These are phyloP conservation scores for Fusarium bulbicola DNA, from an alignment of 2,329 filamentous ascomycete species.

Conservation along the genomic window DNA sequence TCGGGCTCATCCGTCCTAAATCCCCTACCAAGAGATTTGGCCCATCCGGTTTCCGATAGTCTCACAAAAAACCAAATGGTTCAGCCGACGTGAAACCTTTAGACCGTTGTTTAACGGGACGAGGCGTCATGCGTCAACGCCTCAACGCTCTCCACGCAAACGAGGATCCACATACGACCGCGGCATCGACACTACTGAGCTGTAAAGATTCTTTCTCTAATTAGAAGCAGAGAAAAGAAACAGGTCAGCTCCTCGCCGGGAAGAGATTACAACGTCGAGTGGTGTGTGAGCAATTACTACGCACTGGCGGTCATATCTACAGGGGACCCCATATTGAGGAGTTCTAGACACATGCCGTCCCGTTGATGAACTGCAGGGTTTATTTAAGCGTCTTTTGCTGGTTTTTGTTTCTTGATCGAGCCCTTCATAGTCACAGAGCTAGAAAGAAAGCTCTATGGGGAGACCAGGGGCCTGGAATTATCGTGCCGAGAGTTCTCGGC, in stretches of 20 bases:
- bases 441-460: not conserved
- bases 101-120: not conserved
- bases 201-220: not conserved
- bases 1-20: not conserved
- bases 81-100: slow-evolving; percentile 3
- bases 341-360: slow-evolving; percentile 18
- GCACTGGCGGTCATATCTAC: not conserved
- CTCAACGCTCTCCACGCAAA: slow-evolving; percentile 16
- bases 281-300: slow-evolving; percentile 2
- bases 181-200: not conserved
- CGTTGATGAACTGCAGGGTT: slow-evolving; percentile 10
- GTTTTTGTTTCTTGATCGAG: not conserved
- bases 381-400: not conserved
- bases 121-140: slow-evolving; percentile 25
- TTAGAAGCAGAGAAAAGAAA: not conserved
- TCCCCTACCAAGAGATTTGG: slow-evolving; percentile 11
- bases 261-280: slow-evolving; percentile 3
- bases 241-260: not conserved
- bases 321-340: not conserved
- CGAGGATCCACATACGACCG: slow-evolving; percentile 1
- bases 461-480: slow-evolving; percentile 23
- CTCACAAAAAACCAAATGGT: not conserved
- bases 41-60: not conserved
- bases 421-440: not conserved
- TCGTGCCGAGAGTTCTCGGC: slow-evolving; percentile 31